A percentile compares a stretch with the other conserved stretches of the same genome.
These are phyloP conservation scores for Penicillium angulare DNA, from an alignment of 495 filamentous ascomycete genomes.

Conservation along the genomic window DNA sequence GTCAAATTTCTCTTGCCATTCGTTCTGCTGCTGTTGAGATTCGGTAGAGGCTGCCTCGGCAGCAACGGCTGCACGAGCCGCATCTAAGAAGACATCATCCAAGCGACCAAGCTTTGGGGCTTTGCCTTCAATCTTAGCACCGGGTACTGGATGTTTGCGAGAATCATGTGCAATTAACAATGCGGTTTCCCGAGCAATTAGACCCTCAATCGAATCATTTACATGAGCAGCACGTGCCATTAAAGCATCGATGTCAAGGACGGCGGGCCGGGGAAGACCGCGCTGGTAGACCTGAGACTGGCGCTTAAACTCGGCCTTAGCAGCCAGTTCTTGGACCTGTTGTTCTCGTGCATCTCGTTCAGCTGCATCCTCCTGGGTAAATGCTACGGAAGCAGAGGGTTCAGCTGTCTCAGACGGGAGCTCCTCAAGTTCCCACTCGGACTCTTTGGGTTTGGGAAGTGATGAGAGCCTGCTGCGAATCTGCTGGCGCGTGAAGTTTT, in stretches of 20 bases:
- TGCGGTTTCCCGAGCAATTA: slow-evolving; percentile 74
- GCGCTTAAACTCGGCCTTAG: slow-evolving; percentile 73
- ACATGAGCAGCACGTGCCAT: slow-evolving; percentile 56
- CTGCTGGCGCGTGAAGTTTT: slow-evolving; percentile 67
- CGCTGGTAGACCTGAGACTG: slow-evolving; percentile 88
- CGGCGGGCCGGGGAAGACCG: slow-evolving; percentile 72
- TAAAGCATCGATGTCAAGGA: slow-evolving; percentile 68
- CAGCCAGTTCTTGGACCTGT: slow-evolving; percentile 66
- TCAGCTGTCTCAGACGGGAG: slow-evolving; percentile 82
- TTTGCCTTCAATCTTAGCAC: slow-evolving; percentile 60
- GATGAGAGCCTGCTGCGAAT: slow-evolving; percentile 70
- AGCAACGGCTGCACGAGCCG: slow-evolving; percentile 74
- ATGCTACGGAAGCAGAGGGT: slow-evolving; percentile 47
- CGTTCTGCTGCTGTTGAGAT: slow-evolving; percentile 46
- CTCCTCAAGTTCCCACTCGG: slow-evolving; percentile 83
- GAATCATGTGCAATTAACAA: slow-evolving; percentile 80
- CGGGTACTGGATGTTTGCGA: slow-evolving; percentile 65
- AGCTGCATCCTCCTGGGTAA: slow-evolving; percentile 79
- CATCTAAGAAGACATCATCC: slow-evolving; percentile 67
- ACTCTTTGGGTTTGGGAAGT: slow-evolving; percentile 87
- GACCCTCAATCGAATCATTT: slow-evolving; percentile 52
- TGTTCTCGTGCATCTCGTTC: slow-evolving; percentile 72
- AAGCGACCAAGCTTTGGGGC: slow-evolving; percentile 60
- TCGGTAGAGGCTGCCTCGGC: slow-evolving; percentile 58
- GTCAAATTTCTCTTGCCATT: slow-evolving; percentile 59